Conservation (phyloP, 2,329 filamentous ascomycete species). For the Massarina eburnea region DNA sequence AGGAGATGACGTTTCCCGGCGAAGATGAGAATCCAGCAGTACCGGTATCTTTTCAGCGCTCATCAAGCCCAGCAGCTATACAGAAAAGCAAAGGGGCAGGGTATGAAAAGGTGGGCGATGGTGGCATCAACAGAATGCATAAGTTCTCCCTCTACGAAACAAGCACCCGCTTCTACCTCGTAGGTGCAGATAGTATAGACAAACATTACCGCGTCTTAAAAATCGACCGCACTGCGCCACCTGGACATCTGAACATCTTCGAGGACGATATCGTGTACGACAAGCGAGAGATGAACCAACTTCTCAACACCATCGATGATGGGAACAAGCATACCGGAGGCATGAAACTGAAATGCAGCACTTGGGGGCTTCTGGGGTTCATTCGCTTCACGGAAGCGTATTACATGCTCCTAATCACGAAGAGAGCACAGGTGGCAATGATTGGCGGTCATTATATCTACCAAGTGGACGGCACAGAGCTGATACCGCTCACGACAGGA, state of each 20-base stretch:
- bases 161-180: slow-evolving; percentile 87
- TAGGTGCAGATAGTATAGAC: slow-evolving; percentile 89
- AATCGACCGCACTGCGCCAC: slow-evolving; percentile 85
- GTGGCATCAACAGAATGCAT: slow-evolving; percentile 68
- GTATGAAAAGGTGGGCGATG: slow-evolving; percentile 47
- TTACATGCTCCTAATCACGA: slow-evolving; percentile 96
- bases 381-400: slow-evolving; percentile 94
- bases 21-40: slow-evolving; percentile 46
- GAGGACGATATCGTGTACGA: slow-evolving; percentile 96
- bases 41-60: slow-evolving; percentile 42
- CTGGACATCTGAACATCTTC: slow-evolving; percentile 76
- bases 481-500: slow-evolving; percentile 80
- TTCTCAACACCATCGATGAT: slow-evolving; percentile 93
- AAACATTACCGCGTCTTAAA: slow-evolving; percentile 88
- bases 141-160: slow-evolving; percentile 98
- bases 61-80: slow-evolving; percentile 41
- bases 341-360: slow-evolving; percentile 83
- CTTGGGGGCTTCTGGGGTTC: slow-evolving; percentile 93
- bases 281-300: slow-evolving; percentile 85
- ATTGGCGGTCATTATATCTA: slow-evolving; percentile 95
- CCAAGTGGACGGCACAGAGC: slow-evolving; percentile 89
- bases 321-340: slow-evolving; percentile 90
- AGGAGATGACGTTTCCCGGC: slow-evolving; percentile 41
- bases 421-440: slow-evolving; percentile 94
- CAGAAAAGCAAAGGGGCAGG: slow-evolving; percentile 42